Conservation (phyloP, 140 eudicot genomes). For the Anethum foeniculum region DNA sequence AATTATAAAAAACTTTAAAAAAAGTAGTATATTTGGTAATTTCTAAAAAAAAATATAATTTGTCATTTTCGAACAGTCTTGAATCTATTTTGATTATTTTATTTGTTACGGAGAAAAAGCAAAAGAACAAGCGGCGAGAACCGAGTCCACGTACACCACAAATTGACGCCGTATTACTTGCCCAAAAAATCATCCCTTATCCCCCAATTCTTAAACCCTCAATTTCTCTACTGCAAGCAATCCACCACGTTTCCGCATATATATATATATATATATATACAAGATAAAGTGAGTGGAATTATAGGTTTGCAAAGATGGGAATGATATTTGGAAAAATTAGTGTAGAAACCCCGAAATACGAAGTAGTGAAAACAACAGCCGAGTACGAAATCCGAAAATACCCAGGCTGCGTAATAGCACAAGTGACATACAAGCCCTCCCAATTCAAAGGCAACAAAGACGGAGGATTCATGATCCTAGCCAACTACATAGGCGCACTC, state of each 20-base stretch:
- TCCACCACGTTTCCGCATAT: background rate
- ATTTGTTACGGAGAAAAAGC: background rate
- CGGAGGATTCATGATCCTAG: conserved; percentile 64
- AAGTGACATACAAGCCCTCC: conserved; percentile 70
- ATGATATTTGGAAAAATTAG: conserved; percentile 60
- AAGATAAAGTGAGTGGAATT: background rate
- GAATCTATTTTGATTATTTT: too few species aligned
- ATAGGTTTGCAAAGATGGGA: conserved; percentile 37
- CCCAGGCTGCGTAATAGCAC: conserved; percentile 56
- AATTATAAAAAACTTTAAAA: too few species aligned
- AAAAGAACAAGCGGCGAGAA: background rate
- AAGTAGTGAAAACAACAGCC: conserved; percentile 34
- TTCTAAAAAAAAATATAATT: too few species aligned
- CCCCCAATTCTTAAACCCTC: background rate
- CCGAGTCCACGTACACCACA: background rate
- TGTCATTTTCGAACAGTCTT: too few species aligned
- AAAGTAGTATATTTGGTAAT: too few species aligned
- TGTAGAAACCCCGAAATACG: conserved; percentile 68
- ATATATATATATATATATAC: background rate
- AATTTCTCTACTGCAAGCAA: background rate
- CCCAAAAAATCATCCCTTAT: background rate
- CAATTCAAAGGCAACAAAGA: conserved; percentile 61
- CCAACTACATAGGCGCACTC: conserved; percentile 73
- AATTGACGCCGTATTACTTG: background rate
- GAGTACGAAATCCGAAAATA: conserved; percentile 79